Evolutionary conservation across 2,329 filamentous ascomycete genomes (phyloP).

Genomic region (Chaetomium sp.): DNA sequence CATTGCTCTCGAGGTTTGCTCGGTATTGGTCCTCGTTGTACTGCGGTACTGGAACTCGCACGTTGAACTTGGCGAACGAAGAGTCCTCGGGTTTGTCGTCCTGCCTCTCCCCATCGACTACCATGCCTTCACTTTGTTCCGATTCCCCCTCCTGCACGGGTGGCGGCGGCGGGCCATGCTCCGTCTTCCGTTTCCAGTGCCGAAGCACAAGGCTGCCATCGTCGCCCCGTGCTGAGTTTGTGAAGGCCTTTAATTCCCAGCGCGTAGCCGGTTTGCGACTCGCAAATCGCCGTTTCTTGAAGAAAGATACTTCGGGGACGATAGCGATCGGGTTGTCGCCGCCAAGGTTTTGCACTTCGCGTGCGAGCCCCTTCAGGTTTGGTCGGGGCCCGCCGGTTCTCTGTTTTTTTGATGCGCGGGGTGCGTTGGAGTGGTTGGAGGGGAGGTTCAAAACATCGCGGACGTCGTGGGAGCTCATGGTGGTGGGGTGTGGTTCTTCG

Average conservation of each 20-base stretch:
- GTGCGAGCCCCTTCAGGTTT: conserved; percentile 64
- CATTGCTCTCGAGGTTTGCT: conserved; percentile 67
- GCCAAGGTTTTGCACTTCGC: conserved; percentile 66
- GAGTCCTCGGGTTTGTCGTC: conserved; percentile 56
- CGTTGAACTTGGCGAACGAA: conserved; percentile 83
- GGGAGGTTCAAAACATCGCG: conserved; percentile 86
- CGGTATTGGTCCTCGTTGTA: conserved; percentile 90
- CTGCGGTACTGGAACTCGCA: conserved; percentile 73
- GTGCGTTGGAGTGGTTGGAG: conserved; percentile 53
- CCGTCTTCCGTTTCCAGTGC: conserved; percentile 77
- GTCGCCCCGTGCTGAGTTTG: conserved; percentile 69
- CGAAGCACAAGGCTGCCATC: conserved; percentile 68
- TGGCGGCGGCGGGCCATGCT: conserved; percentile 43
- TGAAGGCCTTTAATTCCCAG: conserved; percentile 73
- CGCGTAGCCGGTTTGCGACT: conserved; percentile 58
- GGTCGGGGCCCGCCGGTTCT: conserved; percentile 64
- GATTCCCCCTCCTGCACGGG: conserved; percentile 37
- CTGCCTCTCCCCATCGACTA: conserved; percentile 32
- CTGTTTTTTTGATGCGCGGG: conserved; percentile 72
- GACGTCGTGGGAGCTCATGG: conserved; percentile 76
- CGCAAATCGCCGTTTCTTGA: conserved; percentile 60
- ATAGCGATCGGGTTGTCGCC: conserved; percentile 69
- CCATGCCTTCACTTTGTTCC: conserved; percentile 41
- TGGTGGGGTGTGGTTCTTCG: conserved; percentile 35
- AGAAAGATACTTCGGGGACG: conserved; percentile 60